Evolutionary conservation across 192 early-diverging fungal genomes (phyloP), one percentile per base, ranked within the genome.

Genomic region (Coemansia furcata): DNA sequence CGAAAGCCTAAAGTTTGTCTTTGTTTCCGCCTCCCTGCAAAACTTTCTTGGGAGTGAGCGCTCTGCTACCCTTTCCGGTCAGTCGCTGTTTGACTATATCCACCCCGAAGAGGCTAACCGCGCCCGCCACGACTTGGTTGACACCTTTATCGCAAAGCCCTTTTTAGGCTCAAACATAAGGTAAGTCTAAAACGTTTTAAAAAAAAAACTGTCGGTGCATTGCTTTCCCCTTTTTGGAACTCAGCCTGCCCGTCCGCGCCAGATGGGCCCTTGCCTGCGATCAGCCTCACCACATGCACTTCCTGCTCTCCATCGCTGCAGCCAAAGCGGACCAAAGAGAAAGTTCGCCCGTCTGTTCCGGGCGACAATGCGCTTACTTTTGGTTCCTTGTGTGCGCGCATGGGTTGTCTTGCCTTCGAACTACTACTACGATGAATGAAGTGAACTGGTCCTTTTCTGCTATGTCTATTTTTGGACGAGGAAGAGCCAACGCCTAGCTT

Each of bases 31-130:
- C 17, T 78, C 80, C 49, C 64, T 83, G 61, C 63, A 75, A 63
- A 44, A 17, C 39, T 78, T 74, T 47, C 57, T 83, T 52, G 73
- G 80, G 43, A 37, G 54, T 42, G 69, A 78, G 5, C 71, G 62
- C 23, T 57, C 76, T 15, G 29, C 72, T 2, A 49, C 66, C 7
- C 50, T 81, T 61, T 50, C 71, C 8, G 65, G 67, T 60, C 67
- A 66, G 63, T 80, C 83, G 63, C 70, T 85, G 35, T 81, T 81
- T 37, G 78, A 85, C 65, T 78, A 72, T 35, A 81, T 85, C 23
- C 83, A 85, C 52, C 83, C 83, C 2, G 83, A 85, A 2, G 83
- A 85, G 59, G 76, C 65, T 23, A 63, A 59, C 62, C 67, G 63
- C 42, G 83, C 83, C 30, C 78, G 83, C 49, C 65, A 65, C 38